These are phyloP conservation scores for Megacollybia platyphylla DNA, from an alignment of 1,284 basidiomycete genomes.

Conservation along the genomic window DNA sequence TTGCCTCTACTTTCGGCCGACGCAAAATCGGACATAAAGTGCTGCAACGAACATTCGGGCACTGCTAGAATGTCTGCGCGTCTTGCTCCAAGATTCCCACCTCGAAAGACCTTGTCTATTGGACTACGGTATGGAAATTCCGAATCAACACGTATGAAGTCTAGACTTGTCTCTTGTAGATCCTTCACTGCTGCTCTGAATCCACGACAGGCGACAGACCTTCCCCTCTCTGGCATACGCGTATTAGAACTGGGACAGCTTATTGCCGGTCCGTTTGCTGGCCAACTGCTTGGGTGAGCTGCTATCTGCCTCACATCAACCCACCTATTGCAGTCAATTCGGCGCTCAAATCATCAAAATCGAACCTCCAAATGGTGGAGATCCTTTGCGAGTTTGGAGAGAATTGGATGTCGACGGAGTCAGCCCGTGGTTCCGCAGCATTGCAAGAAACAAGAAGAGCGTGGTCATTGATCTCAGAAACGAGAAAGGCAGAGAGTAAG, in stretches of 20 bases:
- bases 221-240: conserved; percentile 47
- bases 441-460: conserved; percentile 61
- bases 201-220: conserved; percentile 7
- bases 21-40: too few relatives aligned
- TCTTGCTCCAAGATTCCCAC: too few relatives aligned
- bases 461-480: conserved; percentile 52
- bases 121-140: too few relatives aligned
- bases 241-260: conserved; percentile 57
- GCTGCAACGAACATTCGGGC: too few relatives aligned
- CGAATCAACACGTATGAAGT: too few relatives aligned
- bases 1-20: too few relatives aligned
- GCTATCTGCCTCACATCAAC: neutral
- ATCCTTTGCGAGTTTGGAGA: conserved; percentile 59
- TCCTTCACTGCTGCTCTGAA: neutral
- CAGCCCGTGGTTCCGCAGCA: conserved; percentile 61
- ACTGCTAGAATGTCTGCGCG: too few relatives aligned
- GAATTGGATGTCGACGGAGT: conserved; percentile 58
- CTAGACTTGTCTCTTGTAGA: too few relatives aligned
- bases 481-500: conserved; percentile 48
- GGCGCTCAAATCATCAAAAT: conserved; percentile 63
- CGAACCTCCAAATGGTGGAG: conserved; percentile 46
- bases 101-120: too few relatives aligned
- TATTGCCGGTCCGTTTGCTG: conserved; percentile 61
- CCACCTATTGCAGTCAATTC: conserved; percentile 34
- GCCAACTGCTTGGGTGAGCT: conserved; percentile 51